Percentiles rank a stretch among this genome's conserved stretches.
These are phyloP conservation scores for Ananas comosus DNA, from an alignment of 176 grass and related monocot genomes.

Conservation along the genomic window DNA sequence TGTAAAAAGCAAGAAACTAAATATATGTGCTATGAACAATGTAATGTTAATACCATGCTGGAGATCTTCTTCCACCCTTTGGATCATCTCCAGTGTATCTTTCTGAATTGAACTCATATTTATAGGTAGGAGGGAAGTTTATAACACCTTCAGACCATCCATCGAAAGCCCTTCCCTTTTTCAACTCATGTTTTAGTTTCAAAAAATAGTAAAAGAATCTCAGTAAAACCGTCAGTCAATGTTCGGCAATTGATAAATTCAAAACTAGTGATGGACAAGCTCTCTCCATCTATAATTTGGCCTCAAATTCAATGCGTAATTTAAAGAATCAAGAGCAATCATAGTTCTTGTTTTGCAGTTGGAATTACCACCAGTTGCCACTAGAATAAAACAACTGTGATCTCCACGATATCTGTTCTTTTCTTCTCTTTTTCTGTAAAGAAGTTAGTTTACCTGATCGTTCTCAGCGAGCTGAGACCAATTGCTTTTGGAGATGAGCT, in stretches of 20 bases:
- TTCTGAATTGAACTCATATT: conserved; percentile 47
- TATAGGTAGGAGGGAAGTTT: conserved; percentile 91
- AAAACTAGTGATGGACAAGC: neutral
- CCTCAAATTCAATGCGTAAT: neutral
- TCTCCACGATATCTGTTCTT: too few species aligned
- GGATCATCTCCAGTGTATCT: conserved; percentile 69
- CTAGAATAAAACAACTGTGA: too few species aligned
- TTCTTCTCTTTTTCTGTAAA: neutral
- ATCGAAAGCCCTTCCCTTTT: conserved; percentile 56
- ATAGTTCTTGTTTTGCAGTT: too few species aligned
- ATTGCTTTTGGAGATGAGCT: conserved; percentile 32
- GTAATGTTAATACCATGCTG: conserved; percentile 62
- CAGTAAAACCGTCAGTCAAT: neutral
- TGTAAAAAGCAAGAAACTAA: neutral
- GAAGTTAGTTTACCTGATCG: conserved; percentile 53
- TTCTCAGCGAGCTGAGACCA: conserved; percentile 49
- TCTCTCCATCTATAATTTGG: neutral
- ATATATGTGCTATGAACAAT: neutral
- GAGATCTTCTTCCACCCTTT: conserved; percentile 51
- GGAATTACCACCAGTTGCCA: too few species aligned
- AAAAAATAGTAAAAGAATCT: conserved; percentile 5
- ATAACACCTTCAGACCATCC: conserved; percentile 76
- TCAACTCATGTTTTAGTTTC: conserved; percentile 74
- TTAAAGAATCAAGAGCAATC: too few species aligned
- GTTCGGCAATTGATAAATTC: neutral